Evolutionary conservation across 176 grass and related monocot genomes (phyloP).

Genomic region (Raddia distichophylla): DNA sequence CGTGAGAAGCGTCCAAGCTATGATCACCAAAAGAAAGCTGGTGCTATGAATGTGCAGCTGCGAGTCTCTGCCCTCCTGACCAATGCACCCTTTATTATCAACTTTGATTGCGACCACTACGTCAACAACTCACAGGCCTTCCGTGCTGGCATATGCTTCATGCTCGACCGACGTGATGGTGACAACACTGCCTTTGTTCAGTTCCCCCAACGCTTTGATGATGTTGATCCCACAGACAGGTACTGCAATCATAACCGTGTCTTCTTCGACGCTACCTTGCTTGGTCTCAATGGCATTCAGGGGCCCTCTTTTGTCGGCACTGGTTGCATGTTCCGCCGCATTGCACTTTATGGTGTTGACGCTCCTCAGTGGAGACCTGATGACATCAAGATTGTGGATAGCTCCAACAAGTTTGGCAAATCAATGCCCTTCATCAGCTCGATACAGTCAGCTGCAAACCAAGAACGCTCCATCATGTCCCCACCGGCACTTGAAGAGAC

Average conservation of each 20-base stretch:
- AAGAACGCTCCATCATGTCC: conserved; percentile 44
- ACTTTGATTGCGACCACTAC: conserved; percentile 59
- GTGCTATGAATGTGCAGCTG: conserved; percentile 58
- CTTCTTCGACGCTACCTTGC: conserved; percentile 97
- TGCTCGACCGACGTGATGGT: conserved; percentile 63
- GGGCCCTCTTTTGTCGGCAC: conserved; percentile 60
- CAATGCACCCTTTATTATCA: conserved; percentile 60
- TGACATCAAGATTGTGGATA: conserved; percentile 30
- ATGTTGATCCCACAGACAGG: conserved; percentile 89
- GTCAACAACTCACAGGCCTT: conserved; percentile 58
- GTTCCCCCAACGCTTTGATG: conserved; percentile 92
- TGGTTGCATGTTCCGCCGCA: conserved; percentile 55
- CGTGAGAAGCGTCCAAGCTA: conserved; percentile 45
- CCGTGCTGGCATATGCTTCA: conserved; percentile 59
- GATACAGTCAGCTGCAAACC: conserved; percentile 37
- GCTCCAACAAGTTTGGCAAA: conserved; percentile 42
- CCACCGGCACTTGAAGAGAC: conserved; percentile 38
- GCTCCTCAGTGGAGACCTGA: conserved; percentile 49
- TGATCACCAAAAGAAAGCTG: conserved; percentile 61
- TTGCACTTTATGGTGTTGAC: conserved; percentile 48
- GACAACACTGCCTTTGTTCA: conserved; percentile 92
- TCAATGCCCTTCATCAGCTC: conserved; percentile 43
- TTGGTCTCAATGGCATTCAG: conserved; percentile 86
- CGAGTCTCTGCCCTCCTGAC: conserved; percentile 52
- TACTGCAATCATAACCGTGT: conserved; percentile 94